Percentiles rank a stretch among this genome's conserved stretches.
Conservation (phyloP, 805 yeast species). For the Dipodascopsis uninucleata region DNA sequence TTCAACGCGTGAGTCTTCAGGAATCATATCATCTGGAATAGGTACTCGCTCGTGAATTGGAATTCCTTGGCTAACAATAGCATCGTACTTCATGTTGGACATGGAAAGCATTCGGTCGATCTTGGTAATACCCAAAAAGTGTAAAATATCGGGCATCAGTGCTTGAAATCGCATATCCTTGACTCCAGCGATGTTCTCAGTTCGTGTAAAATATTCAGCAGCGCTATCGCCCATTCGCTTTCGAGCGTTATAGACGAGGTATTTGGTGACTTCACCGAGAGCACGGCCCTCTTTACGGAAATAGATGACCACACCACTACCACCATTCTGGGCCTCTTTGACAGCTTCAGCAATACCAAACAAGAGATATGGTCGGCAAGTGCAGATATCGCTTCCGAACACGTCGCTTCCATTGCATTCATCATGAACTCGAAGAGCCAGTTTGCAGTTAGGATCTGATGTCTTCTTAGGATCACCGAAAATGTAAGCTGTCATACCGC, state of each 20-base stretch:
- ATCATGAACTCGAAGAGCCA: conserved; percentile 62
- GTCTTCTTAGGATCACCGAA: conserved; percentile 58
- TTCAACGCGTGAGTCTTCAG: conserved; percentile 65
- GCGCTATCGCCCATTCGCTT: conserved; percentile 67
- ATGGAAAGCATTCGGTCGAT: conserved; percentile 66
- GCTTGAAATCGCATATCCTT: conserved; percentile 70
- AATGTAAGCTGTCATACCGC: conserved; percentile 63
- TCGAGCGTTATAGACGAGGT: conserved; percentile 65
- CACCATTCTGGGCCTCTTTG: conserved; percentile 64
- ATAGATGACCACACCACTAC: conserved; percentile 60
- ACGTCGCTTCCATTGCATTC: conserved; percentile 71
- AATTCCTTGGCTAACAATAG: conserved; percentile 67
- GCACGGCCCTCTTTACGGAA: conserved; percentile 70
- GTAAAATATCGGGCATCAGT: conserved; percentile 66
- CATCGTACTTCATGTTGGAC: conserved; percentile 72
- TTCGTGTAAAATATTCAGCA: conserved; percentile 62
- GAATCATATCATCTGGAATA: conserved; percentile 63
- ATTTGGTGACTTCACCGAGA: conserved; percentile 66
- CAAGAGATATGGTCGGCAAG: conserved; percentile 64
- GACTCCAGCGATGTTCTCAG: conserved; percentile 70
- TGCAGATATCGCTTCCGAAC: conserved; percentile 64
- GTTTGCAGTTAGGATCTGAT: conserved; percentile 48
- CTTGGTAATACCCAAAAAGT: conserved; percentile 60
- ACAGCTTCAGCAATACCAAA: conserved; percentile 67
- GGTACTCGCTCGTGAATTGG: conserved; percentile 59